phyloP scores from a whole-genome alignment of 2,329 filamentous ascomycete genomes.

The Macrophomina phaseolina region DNA sequence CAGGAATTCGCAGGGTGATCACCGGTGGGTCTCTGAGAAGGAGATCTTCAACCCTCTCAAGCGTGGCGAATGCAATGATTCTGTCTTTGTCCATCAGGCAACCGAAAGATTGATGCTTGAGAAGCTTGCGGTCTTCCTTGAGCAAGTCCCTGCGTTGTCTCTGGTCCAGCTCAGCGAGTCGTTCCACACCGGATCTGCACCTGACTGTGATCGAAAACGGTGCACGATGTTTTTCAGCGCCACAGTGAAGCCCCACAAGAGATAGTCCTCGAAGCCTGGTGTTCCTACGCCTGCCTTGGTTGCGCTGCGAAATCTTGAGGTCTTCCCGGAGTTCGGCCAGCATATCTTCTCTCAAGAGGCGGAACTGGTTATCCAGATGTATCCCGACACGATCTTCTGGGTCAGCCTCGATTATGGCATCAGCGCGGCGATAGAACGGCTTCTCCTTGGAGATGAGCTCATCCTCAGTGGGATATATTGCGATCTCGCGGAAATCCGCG shows the following conservation, averaged over 20 bases:
- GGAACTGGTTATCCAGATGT: conserved; percentile 75
- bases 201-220: conserved; percentile 48
- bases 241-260: conserved; percentile 48
- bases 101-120: conserved; percentile 67
- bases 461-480: conserved; percentile 69
- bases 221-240: conserved; percentile 30
- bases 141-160: conserved; percentile 54
- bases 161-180: conserved; percentile 42
- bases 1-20: conserved; percentile 59
- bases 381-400: conserved; percentile 47
- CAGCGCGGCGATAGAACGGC: conserved; percentile 62
- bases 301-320: conserved; percentile 56
- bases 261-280: conserved; percentile 49
- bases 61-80: conserved; percentile 65
- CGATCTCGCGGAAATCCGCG: conserved; percentile 63
- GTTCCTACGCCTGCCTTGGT: conserved; percentile 48
- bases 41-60: conserved; percentile 57
- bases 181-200: conserved; percentile 52
- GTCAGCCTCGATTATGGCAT: conserved; percentile 55
- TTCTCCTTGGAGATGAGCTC: conserved; percentile 63
- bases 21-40: conserved; percentile 54
- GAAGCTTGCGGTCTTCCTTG: conserved; percentile 51
- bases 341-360: conserved; percentile 74
- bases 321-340: conserved; percentile 69
- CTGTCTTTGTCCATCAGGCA: conserved; percentile 60